phyloP scores from a whole-genome alignment of 352 stramenopile genomes.

The Globisporangium nagaii region DNA sequence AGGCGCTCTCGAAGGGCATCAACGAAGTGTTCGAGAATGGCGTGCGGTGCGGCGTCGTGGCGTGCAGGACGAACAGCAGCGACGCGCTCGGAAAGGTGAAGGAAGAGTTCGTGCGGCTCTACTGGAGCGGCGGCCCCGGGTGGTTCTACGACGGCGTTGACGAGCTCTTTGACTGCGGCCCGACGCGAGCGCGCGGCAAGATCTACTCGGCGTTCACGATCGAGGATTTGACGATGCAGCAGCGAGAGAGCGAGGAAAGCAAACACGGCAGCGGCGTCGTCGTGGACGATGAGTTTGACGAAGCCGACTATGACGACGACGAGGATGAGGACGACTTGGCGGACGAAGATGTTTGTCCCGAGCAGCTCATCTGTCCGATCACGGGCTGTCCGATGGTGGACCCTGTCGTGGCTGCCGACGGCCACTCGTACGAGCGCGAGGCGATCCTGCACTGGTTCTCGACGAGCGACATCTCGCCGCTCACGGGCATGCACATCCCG shows the following conservation, averaged over 20 bases:
- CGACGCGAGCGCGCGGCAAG: slow-evolving; percentile 31
- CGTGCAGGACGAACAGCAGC: slow-evolving; percentile 28
- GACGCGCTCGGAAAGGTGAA: slow-evolving; percentile 42
- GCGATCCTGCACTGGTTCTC: slow-evolving; percentile 94
- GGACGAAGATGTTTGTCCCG: slow-evolving; percentile 27
- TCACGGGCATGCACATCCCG: slow-evolving; percentile 67
- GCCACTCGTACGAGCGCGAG: slow-evolving; percentile 96
- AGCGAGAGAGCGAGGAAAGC: slow-evolving; percentile 25
- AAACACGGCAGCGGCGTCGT: slow-evolving; percentile 26
- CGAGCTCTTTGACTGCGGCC: slow-evolving; percentile 37
- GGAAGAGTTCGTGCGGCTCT: slow-evolving; percentile 48
- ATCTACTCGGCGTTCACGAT: slow-evolving; percentile 51
- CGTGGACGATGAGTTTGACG: slow-evolving; percentile 14
- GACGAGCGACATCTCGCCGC: slow-evolving; percentile 72
- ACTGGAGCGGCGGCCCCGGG: slow-evolving; percentile 19
- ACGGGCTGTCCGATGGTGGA: slow-evolving; percentile 94
- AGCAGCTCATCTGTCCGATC: slow-evolving; percentile 90
- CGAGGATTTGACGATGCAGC: slow-evolving; percentile 20
- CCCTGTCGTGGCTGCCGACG: slow-evolving; percentile 94
- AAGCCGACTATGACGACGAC: slow-evolving; percentile 13
- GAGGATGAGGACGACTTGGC: slow-evolving; percentile 16
- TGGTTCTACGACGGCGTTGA: slow-evolving; percentile 21
- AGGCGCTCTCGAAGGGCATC: slow-evolving; percentile 28
- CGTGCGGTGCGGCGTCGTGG: slow-evolving; percentile 33
- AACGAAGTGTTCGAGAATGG: slow-evolving; percentile 30